phyloP scores from a whole-genome alignment of 2,329 filamentous ascomycete genomes.

The Penicillium hesseltinei region DNA sequence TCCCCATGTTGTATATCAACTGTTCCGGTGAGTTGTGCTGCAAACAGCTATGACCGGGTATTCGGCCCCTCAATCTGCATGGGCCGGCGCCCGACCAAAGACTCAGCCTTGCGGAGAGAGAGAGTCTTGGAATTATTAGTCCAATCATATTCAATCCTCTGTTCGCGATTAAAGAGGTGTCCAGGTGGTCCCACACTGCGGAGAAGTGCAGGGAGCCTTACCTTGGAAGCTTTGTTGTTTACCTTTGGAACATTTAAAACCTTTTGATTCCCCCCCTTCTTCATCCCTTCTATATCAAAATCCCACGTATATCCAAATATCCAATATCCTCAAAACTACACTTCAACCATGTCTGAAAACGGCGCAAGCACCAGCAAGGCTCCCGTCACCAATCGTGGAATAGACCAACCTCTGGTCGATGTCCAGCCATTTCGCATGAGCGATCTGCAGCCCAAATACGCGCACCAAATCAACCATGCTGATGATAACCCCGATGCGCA shows the following conservation, averaged over 20 bases:
- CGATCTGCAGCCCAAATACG: constrained; percentile 82
- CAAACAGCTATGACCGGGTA: background rate
- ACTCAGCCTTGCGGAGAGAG: background rate
- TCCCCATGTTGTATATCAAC: background rate
- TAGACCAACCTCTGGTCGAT: constrained; percentile 54
- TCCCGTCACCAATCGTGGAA: constrained; percentile 19
- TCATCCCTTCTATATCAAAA: background rate
- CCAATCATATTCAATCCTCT: background rate
- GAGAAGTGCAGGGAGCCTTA: background rate
- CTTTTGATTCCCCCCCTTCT: background rate
- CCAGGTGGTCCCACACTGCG: background rate
- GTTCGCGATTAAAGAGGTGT: background rate
- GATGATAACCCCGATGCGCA: constrained; percentile 67
- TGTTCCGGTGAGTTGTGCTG: background rate
- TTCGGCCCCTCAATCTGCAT: background rate
- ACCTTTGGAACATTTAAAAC: constrained; percentile 1
- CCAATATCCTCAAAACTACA: background rate
- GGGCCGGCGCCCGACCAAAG: background rate
- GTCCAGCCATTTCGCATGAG: constrained; percentile 79
- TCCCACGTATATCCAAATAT: background rate
- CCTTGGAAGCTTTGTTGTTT: background rate
- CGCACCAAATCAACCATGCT: constrained; percentile 59
- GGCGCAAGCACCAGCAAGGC: constrained; percentile 37
- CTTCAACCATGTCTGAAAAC: constrained; percentile 30
- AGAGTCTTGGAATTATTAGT: background rate